phyloP scores from a whole-genome alignment of 345 rosid genomes.

The Camelina laxa region DNA sequence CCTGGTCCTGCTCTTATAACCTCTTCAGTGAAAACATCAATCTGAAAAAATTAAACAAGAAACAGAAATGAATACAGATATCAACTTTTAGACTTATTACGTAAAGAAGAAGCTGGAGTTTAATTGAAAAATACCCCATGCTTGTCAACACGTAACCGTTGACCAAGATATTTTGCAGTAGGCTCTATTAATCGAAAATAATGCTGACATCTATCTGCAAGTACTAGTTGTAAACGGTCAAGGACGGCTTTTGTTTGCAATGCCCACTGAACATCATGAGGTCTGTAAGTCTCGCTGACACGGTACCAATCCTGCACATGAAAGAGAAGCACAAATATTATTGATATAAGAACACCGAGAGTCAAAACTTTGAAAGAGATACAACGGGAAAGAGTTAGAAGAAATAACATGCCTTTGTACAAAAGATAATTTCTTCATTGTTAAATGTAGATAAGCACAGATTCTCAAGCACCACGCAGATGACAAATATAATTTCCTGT shows the following conservation, averaged over 20 bases:
- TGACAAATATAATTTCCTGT: slow-evolving; percentile 82
- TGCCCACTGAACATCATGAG: slow-evolving; percentile 74
- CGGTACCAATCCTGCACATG: slow-evolving; percentile 78
- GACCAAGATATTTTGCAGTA: slow-evolving; percentile 88
- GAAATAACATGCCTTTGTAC: slow-evolving; percentile 65
- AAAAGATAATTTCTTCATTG: slow-evolving; percentile 84
- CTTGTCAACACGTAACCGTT: slow-evolving; percentile 68
- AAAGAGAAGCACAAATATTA: slow-evolving; percentile 11
- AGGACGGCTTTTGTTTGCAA: slow-evolving; percentile 89
- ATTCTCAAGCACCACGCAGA: slow-evolving; percentile 79
- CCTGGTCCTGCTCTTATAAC: slow-evolving; percentile 92
- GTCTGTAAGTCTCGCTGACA: slow-evolving; percentile 61
- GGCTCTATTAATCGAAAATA: slow-evolving; percentile 82
- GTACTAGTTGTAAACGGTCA: slow-evolving; percentile 89
- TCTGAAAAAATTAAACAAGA: slow-evolving; percentile 51
- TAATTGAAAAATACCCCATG: slow-evolving; percentile 66
- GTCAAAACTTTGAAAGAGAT: slow-evolving; percentile 4
- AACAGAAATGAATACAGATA: not conserved
- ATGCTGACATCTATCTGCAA: slow-evolving; percentile 84
- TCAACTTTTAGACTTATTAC: slow-evolving; percentile 18
- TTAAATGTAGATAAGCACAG: slow-evolving; percentile 82
- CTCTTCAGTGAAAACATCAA: slow-evolving; percentile 91
- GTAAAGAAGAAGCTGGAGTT: slow-evolving; percentile 14
- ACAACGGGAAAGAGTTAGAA: not conserved
- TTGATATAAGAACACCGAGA: slow-evolving; percentile 5